Base-by-base conservation (phyloP, 164 flowering plant genomes). In the Macadamia tetraphylla region DNA sequence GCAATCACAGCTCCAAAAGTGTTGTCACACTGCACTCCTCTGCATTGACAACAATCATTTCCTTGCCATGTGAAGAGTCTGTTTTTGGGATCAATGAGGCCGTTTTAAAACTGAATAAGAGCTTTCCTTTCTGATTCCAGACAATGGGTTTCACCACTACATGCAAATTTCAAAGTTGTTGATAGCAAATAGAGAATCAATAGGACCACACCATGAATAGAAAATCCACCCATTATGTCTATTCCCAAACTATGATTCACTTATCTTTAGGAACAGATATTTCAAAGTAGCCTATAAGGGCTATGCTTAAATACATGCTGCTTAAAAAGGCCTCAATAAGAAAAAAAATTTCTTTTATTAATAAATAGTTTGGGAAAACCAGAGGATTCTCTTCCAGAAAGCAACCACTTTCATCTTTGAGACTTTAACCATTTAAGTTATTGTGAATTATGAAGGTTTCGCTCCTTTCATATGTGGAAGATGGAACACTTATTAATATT, bases 61-160 rank as follows among this genome's bases (percentile, higher is more conserved):
- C 82, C 82, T 62, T 43, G 49, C 80, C 82, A 76, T 12, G 82
- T 72, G 0, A 70, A 67, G 8, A 74, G 78, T 56, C 70, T 57
- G 46, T 71, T 69, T 44, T 66, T 58, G 29, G 82, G 78, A 63
- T 79, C 82, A 13, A 69, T 12, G n/a, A 79, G 72, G 52, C 76
- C 76, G 31, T 56, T 69, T 64, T 74, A 76, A 65, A 79, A 74
- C 62, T 71, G 70, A 1, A 70, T 3, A 6, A 79, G 77, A 56
- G 76, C 82, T 56, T 74, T 72, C 10, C 71, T 12, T 8, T 79
- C 75, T 3, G 71, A 52, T 51, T 71, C 60, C 18, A 44, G 61
- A 51, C 78, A 75, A 14, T 2, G 31, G 23, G 57, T 15, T 44
- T 71, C 73, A 62, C 61, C 62, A 29, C 48, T 44, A 52, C 70